Evolutionary conservation across 192 early-diverging fungal species (phyloP).

Genomic region (Coemansia sp.): DNA sequence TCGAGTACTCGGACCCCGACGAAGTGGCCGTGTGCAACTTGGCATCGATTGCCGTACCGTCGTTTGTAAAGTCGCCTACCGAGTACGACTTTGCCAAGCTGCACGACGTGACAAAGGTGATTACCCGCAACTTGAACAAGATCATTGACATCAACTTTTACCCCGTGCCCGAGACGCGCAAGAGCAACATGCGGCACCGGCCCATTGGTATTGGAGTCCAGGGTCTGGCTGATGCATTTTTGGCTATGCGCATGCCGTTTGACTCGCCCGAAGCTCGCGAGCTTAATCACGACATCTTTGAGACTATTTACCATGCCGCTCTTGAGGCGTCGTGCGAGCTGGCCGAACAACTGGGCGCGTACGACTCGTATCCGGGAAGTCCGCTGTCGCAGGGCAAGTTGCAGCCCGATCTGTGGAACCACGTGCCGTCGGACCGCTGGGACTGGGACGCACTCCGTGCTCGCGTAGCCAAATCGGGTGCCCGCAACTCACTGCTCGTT

Average conservation of each 20-base stretch:
- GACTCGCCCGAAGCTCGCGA: conserved; percentile 80
- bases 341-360: conserved; percentile 69
- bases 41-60: conserved; percentile 89
- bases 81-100: conserved; percentile 85
- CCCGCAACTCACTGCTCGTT: conserved; percentile 90
- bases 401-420: conserved; percentile 94
- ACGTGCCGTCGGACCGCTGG: conserved; percentile 77
- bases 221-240: conserved; percentile 95
- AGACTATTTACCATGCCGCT: conserved; percentile 94
- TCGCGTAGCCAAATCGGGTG: conserved; percentile 76
- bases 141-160: conserved; percentile 98
- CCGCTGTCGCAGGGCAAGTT: conserved; percentile 88
- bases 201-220: conserved; percentile 99
- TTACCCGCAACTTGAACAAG: conserved; percentile 91
- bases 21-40: conserved; percentile 98
- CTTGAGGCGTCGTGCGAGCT: conserved; percentile 91
- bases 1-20: conserved; percentile 92
- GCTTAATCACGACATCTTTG: conserved; percentile 88
- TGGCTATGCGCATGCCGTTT: conserved; percentile 92
- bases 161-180: conserved; percentile 82
- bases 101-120: conserved; percentile 81
- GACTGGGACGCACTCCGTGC: conserved; percentile 85
- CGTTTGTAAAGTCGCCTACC: conserved; percentile 70
- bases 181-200: conserved; percentile 91
- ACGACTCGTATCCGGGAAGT: conserved; percentile 70